Conservation (phyloP, 176 grass and related monocot species). For the Miscanthus lutarioriparius region DNA sequence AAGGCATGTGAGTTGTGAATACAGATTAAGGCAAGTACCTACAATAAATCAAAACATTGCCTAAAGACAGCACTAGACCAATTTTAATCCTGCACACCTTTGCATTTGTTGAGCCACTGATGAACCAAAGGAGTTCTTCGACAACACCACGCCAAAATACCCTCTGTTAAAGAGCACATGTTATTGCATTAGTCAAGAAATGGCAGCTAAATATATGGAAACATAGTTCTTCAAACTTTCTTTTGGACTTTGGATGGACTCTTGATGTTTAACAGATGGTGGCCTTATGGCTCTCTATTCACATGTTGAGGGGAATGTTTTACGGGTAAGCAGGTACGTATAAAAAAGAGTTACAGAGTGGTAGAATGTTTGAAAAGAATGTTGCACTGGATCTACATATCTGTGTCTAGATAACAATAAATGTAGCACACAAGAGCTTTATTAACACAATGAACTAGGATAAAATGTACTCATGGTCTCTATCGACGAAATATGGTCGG, state of each 20-base stretch:
- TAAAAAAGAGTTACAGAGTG: neutral
- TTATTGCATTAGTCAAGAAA: slow-evolving; percentile 18
- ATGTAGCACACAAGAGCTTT: neutral
- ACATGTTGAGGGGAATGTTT: neutral
- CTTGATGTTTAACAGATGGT: neutral
- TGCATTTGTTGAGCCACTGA: slow-evolving; percentile 82
- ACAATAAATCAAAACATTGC: neutral
- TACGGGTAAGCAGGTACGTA: neutral
- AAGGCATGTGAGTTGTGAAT: too few relatives aligned
- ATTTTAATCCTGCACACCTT: slow-evolving; percentile 51
- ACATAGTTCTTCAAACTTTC: neutral
- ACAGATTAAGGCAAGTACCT: neutral
- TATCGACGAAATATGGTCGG: too few relatives aligned
- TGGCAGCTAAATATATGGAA: neutral
- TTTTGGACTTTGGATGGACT: neutral
- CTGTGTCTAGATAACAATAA: neutral
- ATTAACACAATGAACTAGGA: neutral
- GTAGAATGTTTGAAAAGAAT: neutral
- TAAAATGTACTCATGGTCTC: neutral
- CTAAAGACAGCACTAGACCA: slow-evolving; percentile 1
- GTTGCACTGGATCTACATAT: neutral
- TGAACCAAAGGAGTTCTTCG: slow-evolving; percentile 94
- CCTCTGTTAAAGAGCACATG: slow-evolving; percentile 50
- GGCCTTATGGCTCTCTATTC: neutral
- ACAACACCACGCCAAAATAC: slow-evolving; percentile 87